Base-by-base conservation (phyloP, 768 basidiomycete species). In the Boletus huronensis region DNA sequence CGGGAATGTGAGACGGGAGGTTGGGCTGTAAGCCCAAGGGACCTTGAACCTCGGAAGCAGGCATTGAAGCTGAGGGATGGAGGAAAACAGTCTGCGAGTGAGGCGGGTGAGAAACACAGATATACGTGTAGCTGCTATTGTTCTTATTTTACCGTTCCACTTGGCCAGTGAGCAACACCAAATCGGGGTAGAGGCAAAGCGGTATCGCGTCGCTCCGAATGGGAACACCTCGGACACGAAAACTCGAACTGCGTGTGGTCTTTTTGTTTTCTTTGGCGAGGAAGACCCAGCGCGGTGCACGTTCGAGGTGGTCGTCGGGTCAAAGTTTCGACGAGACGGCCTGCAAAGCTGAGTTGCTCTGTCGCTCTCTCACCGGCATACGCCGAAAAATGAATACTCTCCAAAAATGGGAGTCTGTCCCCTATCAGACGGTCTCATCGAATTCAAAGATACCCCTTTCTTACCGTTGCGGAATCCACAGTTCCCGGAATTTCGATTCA, bases 41-140 rank as follows among this genome's bases (percentile, higher is more conserved):
- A 3, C 54, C 58, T 50, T 71, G 60, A 19, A 62, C 55, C 34
- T 61, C 61, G 43, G 58, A 66, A 16, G 55, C 47, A n/a, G 59
- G 53, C 66, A 67, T 68, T 23, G 51, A 28, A 29, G 17, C 7
- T 40, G 53, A 41, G n/a, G 25, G 36, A 5, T 4, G 19, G n/a
- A 9, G 3, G 9, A 38, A 38, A n/a, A 25, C 26, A 31, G 2
- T 14, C 17, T 50, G 21, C 13, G 5, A 19, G 25, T 5, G 36
- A 49, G 8, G 26, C 4, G 21, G 43, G 31, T 19, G 42, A 19
- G 26, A 46, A 38, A 23, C 7, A 42, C 29, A 53, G 28, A 47
- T 45, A 34, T 45, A 48, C 11, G 49, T 4, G 47, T 39, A 19
- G 38, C n/a, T 17, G 53, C 9, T 65, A 57, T 60, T 60, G 64